Base-by-base conservation (phyloP, 805 yeast species). In the Pichia manshurica region DNA sequence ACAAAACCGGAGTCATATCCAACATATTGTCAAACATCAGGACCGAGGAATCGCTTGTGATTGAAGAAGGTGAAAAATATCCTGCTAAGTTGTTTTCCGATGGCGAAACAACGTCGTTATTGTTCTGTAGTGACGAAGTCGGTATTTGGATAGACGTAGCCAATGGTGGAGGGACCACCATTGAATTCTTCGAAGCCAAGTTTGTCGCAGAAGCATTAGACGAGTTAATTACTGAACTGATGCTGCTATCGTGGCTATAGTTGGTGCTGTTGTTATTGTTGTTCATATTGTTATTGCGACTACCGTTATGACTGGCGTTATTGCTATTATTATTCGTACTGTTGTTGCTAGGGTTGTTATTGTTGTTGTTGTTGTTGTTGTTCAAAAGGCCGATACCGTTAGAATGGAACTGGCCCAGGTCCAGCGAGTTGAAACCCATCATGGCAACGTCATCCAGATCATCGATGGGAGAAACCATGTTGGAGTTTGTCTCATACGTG, bases 371-470 rank as follows among this genome's bases (percentile, higher is more conserved):
- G 2, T 5, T 16, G 17, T 32, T 25, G 28, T 45, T 22, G 16
- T 50, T 46, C 15, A 45, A 40, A 1, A 65, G 65, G 39, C 61
- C 57, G 4, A 40, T 40, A 8, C 64, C 62, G 19, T 65, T 67
- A 2, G 68, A 63, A 21, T 56, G 58, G 48, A 63, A 64, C 4
- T 61, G 61, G 3, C 62, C 64, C 19, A 65, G 45, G 44, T 54
- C 55, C 19, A 60, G 35, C n/a, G 49, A 31, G 21, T 45, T 50
- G 21, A 55, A 55, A 2, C 58, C 59, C 46, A 53, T 51, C 22
- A 50, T 29, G 12, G 50, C 46, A 29, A 48, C 37, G 15, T 47
- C 54, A 48, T 51, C 48, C 3, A 42, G 17, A 4, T 47, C 50
- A n/a, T 46, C 47, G 7, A 39, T 32, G 5, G 47, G 41, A 17